Base-by-base conservation (phyloP, 2,329 filamentous ascomycete genomes). In the Beauveria caledonica region DNA sequence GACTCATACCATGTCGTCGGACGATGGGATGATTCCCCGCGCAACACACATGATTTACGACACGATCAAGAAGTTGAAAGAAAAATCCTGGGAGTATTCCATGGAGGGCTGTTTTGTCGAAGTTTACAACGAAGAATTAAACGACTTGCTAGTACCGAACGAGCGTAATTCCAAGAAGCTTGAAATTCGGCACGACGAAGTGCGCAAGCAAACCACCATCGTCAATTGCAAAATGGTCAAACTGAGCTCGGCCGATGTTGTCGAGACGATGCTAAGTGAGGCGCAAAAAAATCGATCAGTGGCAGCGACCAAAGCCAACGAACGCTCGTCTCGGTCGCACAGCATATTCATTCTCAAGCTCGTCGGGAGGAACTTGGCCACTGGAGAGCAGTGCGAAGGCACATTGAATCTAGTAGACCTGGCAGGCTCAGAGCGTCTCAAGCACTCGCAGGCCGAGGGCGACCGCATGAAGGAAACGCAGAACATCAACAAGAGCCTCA, bases 41-140 rank as follows among this genome's bases (percentile, higher is more conserved):
- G 92, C 94, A 3, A 94, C 95, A 8, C 85, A 90, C 65, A 93
- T 97, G 78, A 96, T 99, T 64, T 97, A 97, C 72, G 84, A 90
- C 59, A 94, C 91, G 46, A 90, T 95, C 58, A 88, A 86, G 63
- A 83, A 87, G 55, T 79, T 99, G 19, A 86, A 89, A 71, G 90
- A 92, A 66, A 95, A 97, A 71, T 94, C 92, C 25, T 99, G 94
- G 94, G 83, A 82, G 45, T 99, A 99, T 74, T 88, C 82, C 0
- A 96, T 99, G 85, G 90, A 96, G 70, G 94, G 94, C 7, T 92
- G 87, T 60, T 99, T 99, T 69, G 86, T 97, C 15, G 94, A 99
- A 71, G 94, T 99, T 6, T 99, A 99, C 82, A 97, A 99, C 64
- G 94, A 99, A 71, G 94, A 95, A 63, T 81, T 99, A 64, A 92